Base-by-base conservation (phyloP, 495 filamentous ascomycete species). In the Podospora didyma region DNA sequence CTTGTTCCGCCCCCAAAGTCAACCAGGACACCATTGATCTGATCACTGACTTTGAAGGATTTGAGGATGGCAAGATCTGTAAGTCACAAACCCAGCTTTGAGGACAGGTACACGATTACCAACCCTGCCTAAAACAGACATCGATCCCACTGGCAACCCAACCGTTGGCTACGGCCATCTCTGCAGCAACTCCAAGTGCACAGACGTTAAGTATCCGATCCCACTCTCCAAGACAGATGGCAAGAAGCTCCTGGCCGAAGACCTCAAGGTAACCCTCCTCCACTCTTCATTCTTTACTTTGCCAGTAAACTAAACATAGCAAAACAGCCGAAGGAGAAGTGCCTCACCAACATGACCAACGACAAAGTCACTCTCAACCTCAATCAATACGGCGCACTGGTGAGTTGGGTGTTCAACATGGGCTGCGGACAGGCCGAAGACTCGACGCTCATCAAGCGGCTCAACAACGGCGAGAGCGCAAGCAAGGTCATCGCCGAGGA, bases 161-260 rank as follows among this genome's bases (percentile, higher is more conserved):
- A 82, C 76, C 26, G 68, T 82, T 17, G 79, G 79, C 28, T 82
- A 80, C 58, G 79, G 79, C 46, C 79, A 82, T 59, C 70, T 78
- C 14, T 82, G 77, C 68, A 35, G 54, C 49, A 68, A 69, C 11
- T 52, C 59, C 14, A 60, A 60, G 14, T 80, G 78, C 71, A 52
- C 69, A 2, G 78, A 80, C 22, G 70, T 80, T 31, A 57, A 63
- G 17, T 79, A 77, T 61, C 37, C 61, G 3, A 71, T 77, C 53
- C 79, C 79, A 1, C 62, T 79, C 19, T 72, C 70, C 10, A 61
- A 72, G 44, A 58, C 62, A 11, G 65, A 69, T n/a, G 77, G 70
- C 16, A 66, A 64, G 35, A 66, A 66, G 56, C 71, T 80, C 3
- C 60, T 82, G 31, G 64, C 65, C 10, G 60, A 59, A 42, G 79